A percentile compares a stretch with the other conserved stretches of the same genome.
These are phyloP conservation scores for Schizonepeta tenuifolia DNA, from an alignment of 257 asterid species.

Conservation along the genomic window DNA sequence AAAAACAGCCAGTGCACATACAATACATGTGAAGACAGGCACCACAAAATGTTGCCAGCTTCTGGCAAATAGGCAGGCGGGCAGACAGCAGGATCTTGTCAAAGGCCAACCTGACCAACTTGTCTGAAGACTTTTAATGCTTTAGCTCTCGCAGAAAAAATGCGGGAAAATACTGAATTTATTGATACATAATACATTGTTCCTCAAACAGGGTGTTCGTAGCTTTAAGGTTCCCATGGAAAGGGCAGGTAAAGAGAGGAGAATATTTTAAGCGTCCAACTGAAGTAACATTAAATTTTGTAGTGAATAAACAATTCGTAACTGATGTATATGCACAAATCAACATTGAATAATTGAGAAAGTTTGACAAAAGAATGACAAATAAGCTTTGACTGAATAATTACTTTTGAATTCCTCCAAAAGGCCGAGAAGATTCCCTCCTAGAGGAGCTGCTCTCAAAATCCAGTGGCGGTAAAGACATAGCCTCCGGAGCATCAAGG, in stretches of 20 bases:
- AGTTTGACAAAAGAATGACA: constrained; percentile 20
- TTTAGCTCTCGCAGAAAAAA: not conserved
- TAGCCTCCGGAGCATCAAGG: constrained; percentile 58
- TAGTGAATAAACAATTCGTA: constrained; percentile 7
- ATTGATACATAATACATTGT: not conserved
- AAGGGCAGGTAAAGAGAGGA: constrained; percentile 8
- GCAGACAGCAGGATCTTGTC: constrained; percentile 17
- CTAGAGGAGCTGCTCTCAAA: constrained; percentile 39
- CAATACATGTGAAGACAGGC: not conserved
- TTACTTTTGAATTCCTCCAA: constrained; percentile 41
- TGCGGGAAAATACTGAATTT: not conserved
- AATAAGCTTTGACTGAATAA: constrained; percentile 9
- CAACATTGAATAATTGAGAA: constrained; percentile 19
- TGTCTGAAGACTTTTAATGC: not conserved
- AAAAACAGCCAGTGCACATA: not conserved
- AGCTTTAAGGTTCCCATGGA: constrained; percentile 14
- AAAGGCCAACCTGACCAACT: constrained; percentile 13
- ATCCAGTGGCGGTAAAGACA: constrained; percentile 43
- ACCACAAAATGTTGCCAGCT: not conserved
- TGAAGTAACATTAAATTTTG: constrained; percentile 5
- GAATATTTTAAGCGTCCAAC: not conserved
- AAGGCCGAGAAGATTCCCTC: constrained; percentile 41
- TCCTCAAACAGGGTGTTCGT: constrained; percentile 13
- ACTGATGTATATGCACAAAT: constrained; percentile 8
- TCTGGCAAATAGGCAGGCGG: not conserved